Evolutionary conservation across 1,284 basidiomycete genomes (phyloP).

Genomic region (Melampsora americana): DNA sequence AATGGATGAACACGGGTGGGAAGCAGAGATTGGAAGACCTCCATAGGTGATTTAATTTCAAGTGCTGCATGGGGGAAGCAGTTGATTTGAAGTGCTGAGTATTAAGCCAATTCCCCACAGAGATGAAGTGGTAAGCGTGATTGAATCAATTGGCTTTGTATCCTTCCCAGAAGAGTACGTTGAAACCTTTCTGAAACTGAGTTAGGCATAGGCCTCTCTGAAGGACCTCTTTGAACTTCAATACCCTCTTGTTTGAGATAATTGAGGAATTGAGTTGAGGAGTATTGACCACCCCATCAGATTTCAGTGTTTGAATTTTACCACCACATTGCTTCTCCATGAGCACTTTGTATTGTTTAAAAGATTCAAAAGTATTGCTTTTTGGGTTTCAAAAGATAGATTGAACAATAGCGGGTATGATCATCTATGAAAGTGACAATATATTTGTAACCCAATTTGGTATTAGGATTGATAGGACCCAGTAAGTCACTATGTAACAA

Average conservation of each 20-base stretch:
- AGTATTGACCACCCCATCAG: background rate
- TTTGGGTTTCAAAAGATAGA: conserved; percentile 1
- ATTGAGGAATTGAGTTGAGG: no score
- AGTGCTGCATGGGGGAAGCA: background rate
- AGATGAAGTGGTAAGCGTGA: no score
- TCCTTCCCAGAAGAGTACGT: no score
- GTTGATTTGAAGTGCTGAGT: background rate
- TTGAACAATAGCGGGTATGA: background rate
- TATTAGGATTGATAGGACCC: background rate
- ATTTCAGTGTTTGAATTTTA: background rate
- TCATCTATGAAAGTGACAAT: conserved; percentile 3
- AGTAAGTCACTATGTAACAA: conserved; percentile 1
- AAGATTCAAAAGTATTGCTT: background rate
- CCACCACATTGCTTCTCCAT: background rate
- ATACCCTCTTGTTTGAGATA: no score
- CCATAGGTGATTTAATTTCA: background rate
- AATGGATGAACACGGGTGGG: no score
- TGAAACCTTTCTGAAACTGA: no score
- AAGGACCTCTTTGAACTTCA: no score
- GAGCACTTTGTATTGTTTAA: background rate
- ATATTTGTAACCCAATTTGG: background rate
- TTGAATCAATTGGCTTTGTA: no score
- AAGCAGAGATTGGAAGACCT: background rate
- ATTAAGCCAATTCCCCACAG: background rate
- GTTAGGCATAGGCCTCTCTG: no score